Conservation (phyloP, 1,139 yeast species). For the Scheffersomyces segobiensis region DNA sequence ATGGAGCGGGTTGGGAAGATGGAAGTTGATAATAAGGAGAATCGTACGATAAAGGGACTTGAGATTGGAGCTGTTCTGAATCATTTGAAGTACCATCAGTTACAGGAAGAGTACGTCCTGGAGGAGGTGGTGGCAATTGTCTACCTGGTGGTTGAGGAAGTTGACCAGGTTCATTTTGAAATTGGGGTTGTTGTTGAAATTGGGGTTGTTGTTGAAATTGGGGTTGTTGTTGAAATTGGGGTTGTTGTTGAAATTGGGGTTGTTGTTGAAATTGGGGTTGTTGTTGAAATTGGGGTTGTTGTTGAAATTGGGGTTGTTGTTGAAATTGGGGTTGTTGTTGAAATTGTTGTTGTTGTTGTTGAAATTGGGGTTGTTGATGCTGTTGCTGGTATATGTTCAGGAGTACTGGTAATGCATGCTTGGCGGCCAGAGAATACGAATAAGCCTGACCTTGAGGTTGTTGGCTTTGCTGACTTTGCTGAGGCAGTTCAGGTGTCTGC, state of each 20-base stretch:
- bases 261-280: not conserved
- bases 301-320: slow-evolving; percentile 2
- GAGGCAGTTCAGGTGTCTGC: not conserved
- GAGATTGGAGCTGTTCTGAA: not conserved
- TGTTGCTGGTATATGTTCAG: not conserved
- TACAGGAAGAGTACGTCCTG: not conserved
- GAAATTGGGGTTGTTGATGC: not conserved
- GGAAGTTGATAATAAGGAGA: slow-evolving; percentile 6
- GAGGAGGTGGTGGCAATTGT: slow-evolving; percentile 4
- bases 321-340: slow-evolving; percentile 4
- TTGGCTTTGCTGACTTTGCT: not conserved
- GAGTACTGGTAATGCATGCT: not conserved
- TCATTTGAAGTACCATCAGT: not conserved
- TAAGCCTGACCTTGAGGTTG: not conserved
- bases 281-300: not conserved
- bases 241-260: slow-evolving; percentile 2
- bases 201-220: slow-evolving; percentile 4
- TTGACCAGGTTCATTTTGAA: not conserved
- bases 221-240: slow-evolving; percentile 6
- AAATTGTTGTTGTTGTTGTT: slow-evolving; percentile 3
- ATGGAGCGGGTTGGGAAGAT: not conserved
- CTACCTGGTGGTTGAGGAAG: slow-evolving; percentile 4
- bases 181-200: not conserved
- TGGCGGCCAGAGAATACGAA: not conserved
- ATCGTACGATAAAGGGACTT: slow-evolving; percentile 3